These are phyloP conservation scores for Mycosphaerelloides madeirae DNA, from an alignment of 2,329 filamentous ascomycete genomes.

Conservation along the genomic window DNA sequence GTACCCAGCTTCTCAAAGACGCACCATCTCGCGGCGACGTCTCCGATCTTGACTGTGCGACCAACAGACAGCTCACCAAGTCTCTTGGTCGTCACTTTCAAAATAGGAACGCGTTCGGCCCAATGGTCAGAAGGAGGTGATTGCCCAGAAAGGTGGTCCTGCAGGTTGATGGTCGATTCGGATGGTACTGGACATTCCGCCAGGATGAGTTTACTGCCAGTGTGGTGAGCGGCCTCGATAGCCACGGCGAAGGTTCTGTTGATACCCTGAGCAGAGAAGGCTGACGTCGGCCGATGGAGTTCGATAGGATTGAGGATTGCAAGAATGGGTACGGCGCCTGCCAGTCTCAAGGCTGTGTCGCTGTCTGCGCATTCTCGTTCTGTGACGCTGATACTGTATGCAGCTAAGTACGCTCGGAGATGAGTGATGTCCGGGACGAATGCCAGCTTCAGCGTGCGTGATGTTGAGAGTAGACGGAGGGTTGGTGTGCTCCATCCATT, in stretches of 20 bases:
- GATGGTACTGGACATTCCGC: slow-evolving; percentile 30
- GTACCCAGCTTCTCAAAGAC: slow-evolving; percentile 22
- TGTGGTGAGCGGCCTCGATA: slow-evolving; percentile 54
- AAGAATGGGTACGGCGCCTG: slow-evolving; percentile 42
- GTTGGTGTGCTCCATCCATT: slow-evolving; percentile 42
- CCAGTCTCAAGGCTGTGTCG: slow-evolving; percentile 9
- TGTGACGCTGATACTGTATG: slow-evolving; percentile 12
- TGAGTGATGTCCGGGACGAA: slow-evolving; percentile 74
- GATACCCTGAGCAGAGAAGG: slow-evolving; percentile 72
- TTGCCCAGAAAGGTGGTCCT: neutral
- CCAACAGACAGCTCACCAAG: slow-evolving; percentile 41
- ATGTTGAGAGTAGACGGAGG: slow-evolving; percentile 63
- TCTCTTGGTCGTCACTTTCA: slow-evolving; percentile 44
- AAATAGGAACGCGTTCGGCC: slow-evolving; percentile 44
- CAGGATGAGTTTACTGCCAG: slow-evolving; percentile 36
- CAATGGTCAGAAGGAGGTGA: slow-evolving; percentile 30
- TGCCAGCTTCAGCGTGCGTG: slow-evolving; percentile 62
- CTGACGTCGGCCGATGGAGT: slow-evolving; percentile 62
- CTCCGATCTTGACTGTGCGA: slow-evolving; percentile 41
- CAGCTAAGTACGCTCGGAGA: slow-evolving; percentile 65
- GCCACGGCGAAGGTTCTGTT: slow-evolving; percentile 57
- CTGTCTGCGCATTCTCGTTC: slow-evolving; percentile 2
- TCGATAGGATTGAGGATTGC: slow-evolving; percentile 62
- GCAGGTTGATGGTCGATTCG: neutral
- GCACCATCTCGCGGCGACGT: slow-evolving; percentile 45